Evolutionary conservation across 306 rosid species (phyloP), one percentile per base, ranked within the genome.

Genomic region (Oxytropis ochrocephala): DNA sequence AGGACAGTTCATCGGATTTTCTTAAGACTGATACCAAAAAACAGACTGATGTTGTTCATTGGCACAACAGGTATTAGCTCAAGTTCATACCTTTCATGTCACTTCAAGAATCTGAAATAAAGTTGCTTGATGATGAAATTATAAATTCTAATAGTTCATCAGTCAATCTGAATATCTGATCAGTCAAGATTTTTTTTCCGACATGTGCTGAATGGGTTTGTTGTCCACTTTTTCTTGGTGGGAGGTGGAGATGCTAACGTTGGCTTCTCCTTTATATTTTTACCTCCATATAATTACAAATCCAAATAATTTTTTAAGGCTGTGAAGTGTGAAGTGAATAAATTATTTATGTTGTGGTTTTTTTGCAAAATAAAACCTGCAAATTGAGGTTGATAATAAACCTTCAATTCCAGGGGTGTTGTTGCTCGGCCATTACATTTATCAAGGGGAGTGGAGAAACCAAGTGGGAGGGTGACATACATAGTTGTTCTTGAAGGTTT

Each of bases 371-470:
- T 32, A 57, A 70, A 70, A 38, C 57, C 24, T 44, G 27, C 44
- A 69, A 43, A 60, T 78, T 52, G 17, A 30, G 64, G 38, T 70
- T 56, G 70, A 59, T 82, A 44, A 59, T 65, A 38, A 65, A 72
- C 73, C 75, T 61, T 58, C n/a, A 51, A 76, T 74, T 67, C 50
- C 73, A 94, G 99, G 84, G 99, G 99, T 50, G 99, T 95, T 30
- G 99, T 96, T 71, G 99, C 97, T 38, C 91, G 99, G 56, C 92
- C 99, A 43, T 83, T 95, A 66, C 99, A 91, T 78, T 86, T 91
- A 54, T 95, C 99, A 70, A 87, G 99, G 87, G 99, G 97, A 67
- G 99, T 95, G 75, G 99, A 95, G 84, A 95, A 95, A 79, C 97
- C 99, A 13, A 95, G 99, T 82, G 99, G 99, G 61, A 88, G 96